These are phyloP conservation scores for Ceratobasidium theobromae DNA, from an alignment of 1,284 basidiomycete species.

Conservation along the genomic window DNA sequence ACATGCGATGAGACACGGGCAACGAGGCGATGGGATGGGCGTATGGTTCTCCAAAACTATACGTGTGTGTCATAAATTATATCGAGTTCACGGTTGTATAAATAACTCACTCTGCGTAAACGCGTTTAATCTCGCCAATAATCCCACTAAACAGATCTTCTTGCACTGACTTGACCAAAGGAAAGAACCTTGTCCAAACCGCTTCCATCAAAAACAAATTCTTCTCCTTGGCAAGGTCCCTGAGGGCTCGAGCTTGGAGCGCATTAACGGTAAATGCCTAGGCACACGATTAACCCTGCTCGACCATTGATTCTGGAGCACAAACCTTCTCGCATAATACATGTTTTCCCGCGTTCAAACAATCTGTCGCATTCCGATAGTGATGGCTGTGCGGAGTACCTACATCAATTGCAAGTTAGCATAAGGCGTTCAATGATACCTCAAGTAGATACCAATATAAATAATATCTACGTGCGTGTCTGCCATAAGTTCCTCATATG, in stretches of 20 bases:
- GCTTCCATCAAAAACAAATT: constrained; percentile 51
- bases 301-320: neutral
- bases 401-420: constrained; percentile 2
- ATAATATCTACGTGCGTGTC: constrained; percentile 48
- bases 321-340: constrained; percentile 45
- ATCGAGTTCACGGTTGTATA: neutral
- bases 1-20: neutral
- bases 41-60: constrained; percentile 12
- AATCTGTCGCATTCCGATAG: constrained; percentile 48
- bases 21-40: neutral
- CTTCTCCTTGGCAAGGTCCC: constrained; percentile 46
- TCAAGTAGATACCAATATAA: constrained; percentile 40
- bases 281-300: neutral
- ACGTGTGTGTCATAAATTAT: neutral
- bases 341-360: constrained; percentile 49
- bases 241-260: constrained; percentile 46
- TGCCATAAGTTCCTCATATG: constrained; percentile 49
- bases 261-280: constrained; percentile 47
- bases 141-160: neutral
- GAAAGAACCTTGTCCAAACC: constrained; percentile 42
- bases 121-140: neutral
- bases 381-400: constrained; percentile 53
- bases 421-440: neutral
- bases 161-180: constrained; percentile 34
- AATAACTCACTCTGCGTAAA: neutral